These are phyloP conservation scores for Penicillium janthinellum DNA, from an alignment of 2,329 filamentous ascomycete genomes.

Conservation along the genomic window DNA sequence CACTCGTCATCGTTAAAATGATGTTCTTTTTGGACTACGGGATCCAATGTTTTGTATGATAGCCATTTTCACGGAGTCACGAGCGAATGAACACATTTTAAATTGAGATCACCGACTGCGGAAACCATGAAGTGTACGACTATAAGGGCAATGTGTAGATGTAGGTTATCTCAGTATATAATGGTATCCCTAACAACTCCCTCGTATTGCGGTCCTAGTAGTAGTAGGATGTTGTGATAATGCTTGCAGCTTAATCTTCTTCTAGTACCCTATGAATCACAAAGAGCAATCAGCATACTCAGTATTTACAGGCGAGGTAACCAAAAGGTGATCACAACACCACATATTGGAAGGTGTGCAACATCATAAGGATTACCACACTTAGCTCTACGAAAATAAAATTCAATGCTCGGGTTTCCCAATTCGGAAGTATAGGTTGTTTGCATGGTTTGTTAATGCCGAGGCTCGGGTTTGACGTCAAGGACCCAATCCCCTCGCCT, in stretches of 20 bases:
- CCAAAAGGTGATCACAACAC: too few relatives aligned
- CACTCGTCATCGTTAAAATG: conserved; percentile 50
- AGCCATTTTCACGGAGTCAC: conserved; percentile 21
- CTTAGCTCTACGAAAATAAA: too few relatives aligned
- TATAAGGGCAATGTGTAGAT: background rate
- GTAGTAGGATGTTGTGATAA: background rate
- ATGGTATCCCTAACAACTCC: background rate
- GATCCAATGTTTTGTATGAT: conserved; percentile 22
- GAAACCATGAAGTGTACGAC: too few relatives aligned
- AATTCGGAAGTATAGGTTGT: conserved; percentile 5
- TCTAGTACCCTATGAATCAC: background rate
- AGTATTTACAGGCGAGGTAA: too few relatives aligned
- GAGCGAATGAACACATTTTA: conserved; percentile 16
- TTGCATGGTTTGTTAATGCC: conserved; percentile 12
- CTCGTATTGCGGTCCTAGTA: background rate
- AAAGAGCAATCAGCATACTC: too few relatives aligned
- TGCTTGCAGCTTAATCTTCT: background rate
- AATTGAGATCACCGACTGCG: background rate
- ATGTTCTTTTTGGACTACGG: conserved; percentile 32
- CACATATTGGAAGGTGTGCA: too few relatives aligned
- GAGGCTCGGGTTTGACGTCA: conserved; percentile 20
- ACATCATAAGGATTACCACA: too few relatives aligned
- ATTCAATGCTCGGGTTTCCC: background rate
- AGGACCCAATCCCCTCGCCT: conserved; percentile 6
- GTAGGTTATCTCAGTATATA: background rate